Base-by-base conservation (phyloP, 2,329 filamentous ascomycete genomes). In the Celoporthe dispersa region DNA sequence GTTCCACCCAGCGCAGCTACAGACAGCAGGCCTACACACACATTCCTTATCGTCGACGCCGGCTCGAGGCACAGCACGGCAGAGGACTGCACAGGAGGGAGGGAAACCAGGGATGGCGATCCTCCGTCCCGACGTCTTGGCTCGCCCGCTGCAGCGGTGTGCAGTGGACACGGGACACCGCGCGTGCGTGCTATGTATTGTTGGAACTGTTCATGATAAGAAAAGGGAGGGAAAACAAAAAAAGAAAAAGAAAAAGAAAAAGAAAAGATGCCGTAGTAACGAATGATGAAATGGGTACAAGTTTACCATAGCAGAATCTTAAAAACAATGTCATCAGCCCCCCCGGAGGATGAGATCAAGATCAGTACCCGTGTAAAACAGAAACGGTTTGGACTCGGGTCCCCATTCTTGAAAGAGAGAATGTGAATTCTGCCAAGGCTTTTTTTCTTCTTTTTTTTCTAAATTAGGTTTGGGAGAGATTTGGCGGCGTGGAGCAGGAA, bases 81-180 rank as follows among this genome's bases (percentile, higher is more conserved):
- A 51, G 7, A n/a, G 35, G 35, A 35, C 35, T 35, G 44, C 44
- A 53, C 48, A 53, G 48, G 3, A 12, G 51, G n/a, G 9, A 53
- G 25, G 31, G 1, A 57, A 28, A 8, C 8, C 53, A 57, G 53
- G 53, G 53, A 57, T 57, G 53, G 14, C 53, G 53, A 57, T 57
- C 53, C 53, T 31, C 53, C 25, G 53, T 57, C 53, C 53, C 53
- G 53, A 28, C 53, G 53, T 31, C 25, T 16, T 57, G 53, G 53
- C 53, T 57, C 51, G n/a, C 9, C 12, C 53, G 6, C 28, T 6
- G 25, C 53, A 55, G 51, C 51, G n/a, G 25, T 25, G 25, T 28
- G n/a, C 51, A 55, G 51, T 53, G n/a, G 22, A 14, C 37, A n/a
- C n/a, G n/a, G n/a, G n/a, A n/a, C n/a, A n/a, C n/a, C n/a, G n/a